Conservation (phyloP, 495 filamentous ascomycete species). For the Trichoderma asperelloides region DNA sequence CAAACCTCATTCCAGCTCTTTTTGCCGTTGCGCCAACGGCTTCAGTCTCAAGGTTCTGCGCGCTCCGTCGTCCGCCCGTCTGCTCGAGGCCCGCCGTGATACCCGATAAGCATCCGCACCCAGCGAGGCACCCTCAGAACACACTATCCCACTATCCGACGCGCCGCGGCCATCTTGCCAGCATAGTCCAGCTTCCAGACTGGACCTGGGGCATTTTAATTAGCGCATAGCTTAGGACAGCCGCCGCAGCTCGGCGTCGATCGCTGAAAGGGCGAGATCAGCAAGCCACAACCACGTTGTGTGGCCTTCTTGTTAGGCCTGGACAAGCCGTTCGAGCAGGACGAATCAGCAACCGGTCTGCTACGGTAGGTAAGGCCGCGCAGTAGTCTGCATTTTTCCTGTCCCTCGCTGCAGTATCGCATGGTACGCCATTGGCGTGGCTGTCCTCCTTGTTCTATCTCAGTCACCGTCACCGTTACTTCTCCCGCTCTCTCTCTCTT, state of each 20-base stretch:
- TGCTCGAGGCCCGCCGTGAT: conserved; percentile 1
- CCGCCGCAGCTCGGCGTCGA: conserved; percentile 4
- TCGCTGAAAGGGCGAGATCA: conserved; percentile 7
- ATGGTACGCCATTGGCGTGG: not conserved
- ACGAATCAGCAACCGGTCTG: not conserved
- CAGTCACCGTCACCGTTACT: not conserved
- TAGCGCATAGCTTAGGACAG: conserved; percentile 4
- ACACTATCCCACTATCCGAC: not conserved
- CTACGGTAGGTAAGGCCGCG: not conserved
- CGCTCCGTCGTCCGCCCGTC: not conserved
- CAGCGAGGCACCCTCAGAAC: not conserved
- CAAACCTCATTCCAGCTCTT: not conserved
- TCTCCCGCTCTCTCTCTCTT: not conserved
- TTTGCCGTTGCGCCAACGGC: not conserved
- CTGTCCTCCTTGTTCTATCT: not conserved
- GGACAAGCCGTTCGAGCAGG: not conserved
- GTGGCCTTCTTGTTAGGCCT: not conserved
- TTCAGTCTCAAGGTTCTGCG: not conserved
- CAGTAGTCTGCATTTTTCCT: conserved; percentile 2
- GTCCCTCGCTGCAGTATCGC: not conserved
- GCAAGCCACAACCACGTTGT: conserved; percentile 7
- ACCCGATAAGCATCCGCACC: conserved; percentile 2
- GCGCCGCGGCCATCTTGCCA: not conserved
- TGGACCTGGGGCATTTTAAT: conserved; percentile 5
- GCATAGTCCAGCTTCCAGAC: not conserved